Base-by-base conservation (phyloP, 257 asterid species). In the Forsythia viridissima region DNA sequence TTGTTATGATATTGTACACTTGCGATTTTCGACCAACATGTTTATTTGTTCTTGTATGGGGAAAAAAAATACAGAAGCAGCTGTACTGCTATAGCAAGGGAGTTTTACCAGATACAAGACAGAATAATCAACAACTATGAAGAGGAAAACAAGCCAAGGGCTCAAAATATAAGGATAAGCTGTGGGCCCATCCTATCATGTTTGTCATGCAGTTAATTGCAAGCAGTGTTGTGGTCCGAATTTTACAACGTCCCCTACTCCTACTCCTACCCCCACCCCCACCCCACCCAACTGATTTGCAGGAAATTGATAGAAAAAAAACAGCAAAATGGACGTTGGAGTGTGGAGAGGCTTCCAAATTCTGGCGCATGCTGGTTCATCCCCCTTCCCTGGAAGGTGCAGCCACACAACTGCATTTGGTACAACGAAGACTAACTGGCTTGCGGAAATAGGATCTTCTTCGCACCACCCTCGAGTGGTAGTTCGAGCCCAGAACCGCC, bases 401-500 rank as follows among this genome's bases (percentile, higher is more conserved):
- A 74, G 46, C 71, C 48, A 55, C 51, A 82, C 61, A 77, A 66
- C 89, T 12, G 57, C 84, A 41, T 78, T 85, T 15, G 79, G 81
- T 67, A 39, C 78, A 75, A 74, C 85, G n/a, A 80, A 71, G 81
- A 57, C 74, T 38, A 70, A 77, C 70, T 80, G 83, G 84, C 79
- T 87, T 70, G 76, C 73, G 34, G 84, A 72, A 71, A 76, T 76
- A 71, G 80, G 82, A 38, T 81, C 74, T 39, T 82, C 78, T 39
- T 71, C 11, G 34, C 79, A 65, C 70, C 85, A 21, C 65, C 82
- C 67, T 46, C 74, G 63, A 21, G 79, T 76, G 71, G 87, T 80
- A 65, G 86, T 83, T 85, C 87, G 42, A 81, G 97, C 96, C 81
- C 90, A 92, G 79, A 79, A 80, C 41, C 94, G 98, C 3, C 97